Base-by-base conservation (phyloP, 495 filamentous ascomycete genomes). In the Aspergillus cavernicola region DNA sequence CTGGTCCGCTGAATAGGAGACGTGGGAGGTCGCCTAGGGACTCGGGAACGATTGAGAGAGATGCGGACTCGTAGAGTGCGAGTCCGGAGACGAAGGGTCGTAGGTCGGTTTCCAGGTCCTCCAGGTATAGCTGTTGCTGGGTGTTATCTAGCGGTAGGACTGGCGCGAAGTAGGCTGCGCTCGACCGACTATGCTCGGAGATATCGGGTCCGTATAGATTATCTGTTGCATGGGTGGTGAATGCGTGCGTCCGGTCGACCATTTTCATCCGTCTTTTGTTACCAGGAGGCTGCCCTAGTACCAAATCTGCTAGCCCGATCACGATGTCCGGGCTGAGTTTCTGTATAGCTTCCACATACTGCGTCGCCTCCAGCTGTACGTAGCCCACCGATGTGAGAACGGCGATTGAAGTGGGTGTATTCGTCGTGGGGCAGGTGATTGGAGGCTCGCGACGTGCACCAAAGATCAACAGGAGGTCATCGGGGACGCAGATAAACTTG, bases 301-400 rank as follows among this genome's bases (percentile, higher is more conserved):
- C 80, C 22, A 96, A 70, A 68, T 98, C 93, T 13, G 84, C 84
- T 44, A 96, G 69, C 1, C 83, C 84, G 20, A 98, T 77, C 31
- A 84, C 81, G 44, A 96, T 86, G 69, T 97, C 93, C 0, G 95
- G 90, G 9, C 72, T 73, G 15, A 97, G 69, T 33, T 72, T 78
- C 42, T 75, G 66, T 4, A 85, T 67, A 11, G 81, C 84, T 10
- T 79, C 68, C 28, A 79, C 71, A 70, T 91, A 97, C 40, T 90
- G 80, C 1, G 77, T 69, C 0, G 81, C 80, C 42, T 79, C 75
- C 10, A 98, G 71, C 52, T 78, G 70, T 37, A 81, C 77, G 69
- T 93, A 97, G 24, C 93, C 93, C 2, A 89, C 82, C 1, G 87
- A 87, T 7, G 93, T 97, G 48, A 86, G 80, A 40, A 97, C 77